Evolutionary conservation across 2,329 filamentous ascomycete species (phyloP).

Genomic region (Cladosporium halotolerans): DNA sequence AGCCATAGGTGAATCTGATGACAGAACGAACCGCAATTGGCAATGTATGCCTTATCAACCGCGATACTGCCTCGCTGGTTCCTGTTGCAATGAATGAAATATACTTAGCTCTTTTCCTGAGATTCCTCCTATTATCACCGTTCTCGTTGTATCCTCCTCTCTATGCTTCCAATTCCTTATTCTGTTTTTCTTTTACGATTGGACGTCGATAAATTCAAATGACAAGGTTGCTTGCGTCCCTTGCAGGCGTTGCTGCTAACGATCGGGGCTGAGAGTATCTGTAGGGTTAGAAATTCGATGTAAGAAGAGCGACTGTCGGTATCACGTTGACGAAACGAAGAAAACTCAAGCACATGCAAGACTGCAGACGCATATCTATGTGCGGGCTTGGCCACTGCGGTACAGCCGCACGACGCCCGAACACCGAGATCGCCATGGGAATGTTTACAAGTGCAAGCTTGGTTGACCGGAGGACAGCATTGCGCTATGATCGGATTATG

Average conservation of each 20-base stretch:
- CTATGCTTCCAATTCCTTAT: not conserved
- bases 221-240: slow-evolving; percentile 1
- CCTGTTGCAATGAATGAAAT: not conserved
- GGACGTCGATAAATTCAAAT: not conserved
- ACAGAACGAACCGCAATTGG: no score
- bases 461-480: slow-evolving; percentile 8
- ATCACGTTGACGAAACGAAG: slow-evolving; percentile 5
- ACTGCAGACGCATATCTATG: slow-evolving; percentile 7
- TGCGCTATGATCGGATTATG: slow-evolving; percentile 4
- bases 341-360: slow-evolving; percentile 4
- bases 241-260: slow-evolving; percentile 4
- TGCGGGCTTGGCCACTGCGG: not conserved
- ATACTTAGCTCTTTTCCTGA: slow-evolving; percentile 4
- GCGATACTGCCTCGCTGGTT: not conserved
- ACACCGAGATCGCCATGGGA: slow-evolving; percentile 1
- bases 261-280: slow-evolving; percentile 1
- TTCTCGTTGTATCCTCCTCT: not conserved
- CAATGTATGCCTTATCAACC: no score
- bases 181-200: not conserved
- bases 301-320: slow-evolving; percentile 4
- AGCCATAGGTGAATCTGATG: not conserved
- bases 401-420: not conserved
- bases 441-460: slow-evolving; percentile 4
- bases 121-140: no score
- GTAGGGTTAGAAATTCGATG: slow-evolving; percentile 5